phyloP scores from a whole-genome alignment of 768 basidiomycete species.

The Russula emetica region DNA sequence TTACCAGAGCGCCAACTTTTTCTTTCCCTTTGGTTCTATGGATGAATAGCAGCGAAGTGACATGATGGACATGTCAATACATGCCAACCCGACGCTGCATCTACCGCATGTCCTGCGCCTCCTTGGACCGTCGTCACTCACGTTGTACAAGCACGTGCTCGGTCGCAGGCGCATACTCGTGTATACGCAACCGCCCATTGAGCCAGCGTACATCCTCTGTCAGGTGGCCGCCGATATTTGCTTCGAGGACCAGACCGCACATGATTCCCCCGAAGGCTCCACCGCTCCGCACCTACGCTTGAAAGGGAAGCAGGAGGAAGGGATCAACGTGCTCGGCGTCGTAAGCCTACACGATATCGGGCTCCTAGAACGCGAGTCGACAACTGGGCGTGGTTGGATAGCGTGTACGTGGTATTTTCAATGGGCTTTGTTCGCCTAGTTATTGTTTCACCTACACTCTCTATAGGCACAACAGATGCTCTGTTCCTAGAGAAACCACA shows the following conservation, averaged over 20 bases:
- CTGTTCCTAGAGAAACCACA: slow-evolving; percentile 78
- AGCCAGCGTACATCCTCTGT: slow-evolving; percentile 69
- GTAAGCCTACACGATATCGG: slow-evolving; percentile 73
- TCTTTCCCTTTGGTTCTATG: neutral
- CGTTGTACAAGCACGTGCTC: slow-evolving; percentile 74
- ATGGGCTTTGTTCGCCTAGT: neutral
- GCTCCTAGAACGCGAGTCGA: slow-evolving; percentile 51
- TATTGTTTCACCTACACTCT: neutral
- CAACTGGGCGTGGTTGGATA: slow-evolving; percentile 70
- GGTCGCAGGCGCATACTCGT: slow-evolving; percentile 73
- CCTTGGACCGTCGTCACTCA: slow-evolving; percentile 72
- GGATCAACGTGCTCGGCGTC: slow-evolving; percentile 71
- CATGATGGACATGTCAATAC: neutral
- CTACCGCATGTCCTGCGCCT: slow-evolving; percentile 73
- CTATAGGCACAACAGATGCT: slow-evolving; percentile 69
- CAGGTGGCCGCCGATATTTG: slow-evolving; percentile 59
- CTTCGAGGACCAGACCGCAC: slow-evolving; percentile 40
- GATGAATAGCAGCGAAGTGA: neutral
- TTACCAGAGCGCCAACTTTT: neutral
- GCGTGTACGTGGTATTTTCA: slow-evolving; percentile 50
- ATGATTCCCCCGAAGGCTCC: slow-evolving; percentile 14
- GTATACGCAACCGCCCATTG: slow-evolving; percentile 74
- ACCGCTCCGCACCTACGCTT: slow-evolving; percentile 25
- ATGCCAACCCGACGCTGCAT: slow-evolving; percentile 57
- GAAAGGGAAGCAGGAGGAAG: slow-evolving; percentile 44